A percentile compares a stretch with the other conserved stretches of the same genome.
Evolutionary conservation across 345 rosid genomes (phyloP).

Genomic region (Lepidium sativum): DNA sequence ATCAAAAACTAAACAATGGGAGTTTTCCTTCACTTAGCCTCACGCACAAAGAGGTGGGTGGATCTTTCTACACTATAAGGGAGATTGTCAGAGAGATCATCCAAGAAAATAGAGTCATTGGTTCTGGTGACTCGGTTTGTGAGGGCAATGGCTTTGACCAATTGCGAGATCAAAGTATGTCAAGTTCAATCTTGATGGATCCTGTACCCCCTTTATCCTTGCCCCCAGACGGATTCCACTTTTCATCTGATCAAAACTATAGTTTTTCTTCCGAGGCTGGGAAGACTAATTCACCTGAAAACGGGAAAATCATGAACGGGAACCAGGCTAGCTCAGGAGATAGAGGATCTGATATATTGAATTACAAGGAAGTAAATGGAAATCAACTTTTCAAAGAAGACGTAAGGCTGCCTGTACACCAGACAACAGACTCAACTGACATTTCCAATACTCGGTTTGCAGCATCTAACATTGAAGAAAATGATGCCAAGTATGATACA

Average conservation of each 20-base stretch:
- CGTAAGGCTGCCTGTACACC: not conserved
- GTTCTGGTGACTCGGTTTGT: slow-evolving; percentile 52
- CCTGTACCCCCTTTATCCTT: slow-evolving; percentile 34
- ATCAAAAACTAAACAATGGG: slow-evolving; percentile 64
- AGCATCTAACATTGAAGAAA: slow-evolving; percentile 5
- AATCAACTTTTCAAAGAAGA: slow-evolving; percentile 10
- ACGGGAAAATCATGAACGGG: slow-evolving; percentile 27
- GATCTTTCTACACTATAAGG: slow-evolving; percentile 84
- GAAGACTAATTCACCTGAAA: slow-evolving; percentile 23
- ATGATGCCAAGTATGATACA: not conserved
- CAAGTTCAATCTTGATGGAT: slow-evolving; percentile 50
- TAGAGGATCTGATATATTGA: slow-evolving; percentile 21
- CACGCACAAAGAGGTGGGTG: slow-evolving; percentile 93
- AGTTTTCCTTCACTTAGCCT: slow-evolving; percentile 74
- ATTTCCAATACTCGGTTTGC: slow-evolving; percentile 1
- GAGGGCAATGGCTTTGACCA: slow-evolving; percentile 31
- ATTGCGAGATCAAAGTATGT: slow-evolving; percentile 38
- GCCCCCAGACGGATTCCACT: slow-evolving; percentile 32
- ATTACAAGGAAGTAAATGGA: slow-evolving; percentile 17
- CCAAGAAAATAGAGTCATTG: slow-evolving; percentile 93
- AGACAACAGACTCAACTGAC: not conserved
- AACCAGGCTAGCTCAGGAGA: slow-evolving; percentile 13
- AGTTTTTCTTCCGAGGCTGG: slow-evolving; percentile 12
- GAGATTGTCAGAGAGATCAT: slow-evolving; percentile 95
- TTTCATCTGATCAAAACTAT: slow-evolving; percentile 22